A percentile compares a stretch with the other conserved stretches of the same genome.
Evolutionary conservation across 2,329 filamentous ascomycete species (phyloP).

Genomic region (Seiridium cupressi): DNA sequence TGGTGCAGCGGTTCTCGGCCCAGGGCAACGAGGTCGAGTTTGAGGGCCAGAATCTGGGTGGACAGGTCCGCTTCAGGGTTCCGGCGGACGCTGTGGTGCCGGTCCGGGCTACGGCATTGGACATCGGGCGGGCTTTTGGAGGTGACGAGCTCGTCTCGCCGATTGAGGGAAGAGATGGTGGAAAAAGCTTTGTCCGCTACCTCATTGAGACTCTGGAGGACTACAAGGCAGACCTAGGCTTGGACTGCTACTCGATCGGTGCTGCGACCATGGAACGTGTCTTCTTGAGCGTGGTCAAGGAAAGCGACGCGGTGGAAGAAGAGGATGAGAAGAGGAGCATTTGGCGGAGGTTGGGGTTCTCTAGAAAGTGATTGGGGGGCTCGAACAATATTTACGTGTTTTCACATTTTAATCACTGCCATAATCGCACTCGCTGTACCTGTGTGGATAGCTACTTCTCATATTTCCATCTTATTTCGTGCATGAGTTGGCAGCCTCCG

Average conservation of each 20-base stretch:
- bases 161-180: conserved; percentile 8
- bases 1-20: conserved; percentile 44
- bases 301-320: conserved; percentile 60
- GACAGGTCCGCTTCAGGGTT: conserved; percentile 64
- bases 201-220: conserved; percentile 50
- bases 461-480: too few species aligned
- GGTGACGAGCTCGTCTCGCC: conserved; percentile 4
- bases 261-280: conserved; percentile 69
- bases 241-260: conserved; percentile 65
- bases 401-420: too few species aligned
- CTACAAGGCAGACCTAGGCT: conserved; percentile 52
- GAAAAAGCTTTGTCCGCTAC: conserved; percentile 21
- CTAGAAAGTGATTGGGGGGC: neutral
- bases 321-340: conserved; percentile 22
- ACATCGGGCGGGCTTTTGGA: neutral
- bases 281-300: conserved; percentile 65
- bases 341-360: conserved; percentile 5
- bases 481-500: too few species aligned
- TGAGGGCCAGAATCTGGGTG: conserved; percentile 59
- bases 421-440: too few species aligned
- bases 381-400: too few species aligned
- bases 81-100: conserved; percentile 34
- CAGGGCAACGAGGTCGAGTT: conserved; percentile 44
- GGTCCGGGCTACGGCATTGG: neutral
- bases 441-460: too few species aligned